Percentiles rank a stretch among this genome's conserved stretches.
phyloP scores from a whole-genome alignment of 2,329 filamentous ascomycete species.

The Chrysoporthe puriensis region DNA sequence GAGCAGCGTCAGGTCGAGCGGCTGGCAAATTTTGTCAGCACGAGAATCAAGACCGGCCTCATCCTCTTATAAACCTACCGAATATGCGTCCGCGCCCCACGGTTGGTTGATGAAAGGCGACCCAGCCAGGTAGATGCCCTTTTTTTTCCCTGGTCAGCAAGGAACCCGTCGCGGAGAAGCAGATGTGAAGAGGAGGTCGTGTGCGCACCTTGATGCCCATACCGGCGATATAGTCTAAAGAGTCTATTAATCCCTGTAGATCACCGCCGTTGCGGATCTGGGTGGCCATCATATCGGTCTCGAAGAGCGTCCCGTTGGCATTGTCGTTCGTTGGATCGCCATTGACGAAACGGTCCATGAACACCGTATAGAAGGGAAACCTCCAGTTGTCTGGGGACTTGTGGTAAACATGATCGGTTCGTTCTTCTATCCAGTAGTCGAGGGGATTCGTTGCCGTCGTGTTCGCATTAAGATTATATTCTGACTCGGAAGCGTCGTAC shows the following conservation, averaged over 20 bases:
- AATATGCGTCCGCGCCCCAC: conserved; percentile 65
- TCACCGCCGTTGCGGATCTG: conserved; percentile 68
- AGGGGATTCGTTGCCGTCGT: conserved; percentile 56
- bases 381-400: conserved; percentile 65
- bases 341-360: conserved; percentile 67
- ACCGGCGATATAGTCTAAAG: conserved; percentile 66
- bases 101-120: conserved; percentile 66
- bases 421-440: conserved; percentile 59
- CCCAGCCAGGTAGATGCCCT: conserved; percentile 65
- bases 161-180: neutral
- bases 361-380: conserved; percentile 68
- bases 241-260: conserved; percentile 59
- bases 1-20: conserved; percentile 64
- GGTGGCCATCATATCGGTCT: conserved; percentile 62
- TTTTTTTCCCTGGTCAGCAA: conserved; percentile 10
- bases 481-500: conserved; percentile 39
- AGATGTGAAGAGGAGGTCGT: neutral
- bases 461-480: conserved; percentile 66
- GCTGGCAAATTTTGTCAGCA: conserved; percentile 31
- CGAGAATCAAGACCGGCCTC: neutral
- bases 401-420: conserved; percentile 50
- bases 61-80: conserved; percentile 38
- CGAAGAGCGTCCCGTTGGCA: conserved; percentile 62
- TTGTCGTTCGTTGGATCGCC: conserved; percentile 68
- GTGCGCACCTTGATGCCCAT: conserved; percentile 58